Base-by-base conservation (phyloP, 2,329 filamentous ascomycete species). In the Neofusicoccum cordaticola region DNA sequence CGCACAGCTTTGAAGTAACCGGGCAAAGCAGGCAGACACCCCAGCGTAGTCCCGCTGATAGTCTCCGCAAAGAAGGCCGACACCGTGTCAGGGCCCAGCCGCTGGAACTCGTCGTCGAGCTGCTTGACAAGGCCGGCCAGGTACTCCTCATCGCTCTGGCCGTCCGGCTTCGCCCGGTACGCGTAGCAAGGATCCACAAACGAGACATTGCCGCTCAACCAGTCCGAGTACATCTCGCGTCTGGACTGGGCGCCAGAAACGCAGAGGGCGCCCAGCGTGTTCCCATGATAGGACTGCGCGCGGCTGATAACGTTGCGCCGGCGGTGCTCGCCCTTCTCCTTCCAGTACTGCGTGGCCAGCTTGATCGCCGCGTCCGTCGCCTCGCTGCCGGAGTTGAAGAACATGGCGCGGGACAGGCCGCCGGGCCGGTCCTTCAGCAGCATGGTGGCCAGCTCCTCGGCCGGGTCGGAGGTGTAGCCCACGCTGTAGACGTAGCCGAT, bases 1-100 rank as follows among this genome's bases (percentile, higher is more conserved):
- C 82, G 79, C 65, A 87, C 78, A 8, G 81, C 83, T n/a, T 78
- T 71, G 67, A 87, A 81, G 62, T 89, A 89, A 0, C 85, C 85
- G 1, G 74, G 71, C 0, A 83, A 75, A 0, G 85, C 71, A 0
- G 84, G 78, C 0, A 85, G 81, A 62, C 82, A 84, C 2, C 85
- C 86, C 1, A 83, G 72, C 0, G 82, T 81, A 42, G 79, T 79
- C 1, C 81, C 80, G 1, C 81, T 80, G 3, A 81, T 74, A n/a
- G 83, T 80, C 70, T 86, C 84, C 0, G 81, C 82, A 1, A 84
- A 70, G 64, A 85, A 84, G 0, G 81, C 83, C 56, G 78, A 76
- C 6, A 85, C 79, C 0, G 70, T 84, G 1, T 80, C 71, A 0
- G 83, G 79, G 0, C 83, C 83, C 0, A 85, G 56, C 0, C 75